Base-by-base conservation (phyloP, 2,329 filamentous ascomycete genomes). In the Emmonsiellopsis sp. region DNA sequence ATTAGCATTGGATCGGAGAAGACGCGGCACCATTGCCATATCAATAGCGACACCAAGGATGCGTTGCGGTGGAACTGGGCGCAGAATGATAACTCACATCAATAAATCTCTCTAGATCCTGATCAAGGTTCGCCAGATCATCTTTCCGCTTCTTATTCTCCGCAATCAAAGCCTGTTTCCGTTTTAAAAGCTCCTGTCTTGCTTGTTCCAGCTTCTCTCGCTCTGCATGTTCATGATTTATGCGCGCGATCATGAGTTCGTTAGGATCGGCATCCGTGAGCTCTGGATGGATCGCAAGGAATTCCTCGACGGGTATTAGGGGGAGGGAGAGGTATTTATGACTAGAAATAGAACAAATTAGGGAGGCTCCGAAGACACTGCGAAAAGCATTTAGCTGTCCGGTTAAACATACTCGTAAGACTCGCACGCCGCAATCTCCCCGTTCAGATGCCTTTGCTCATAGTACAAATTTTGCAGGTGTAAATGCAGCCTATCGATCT, bases 401-500 rank as follows among this genome's bases (percentile, higher is more conserved):
- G 30, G 26, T 53, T 44, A 26, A 10, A 80, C 87, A 57, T 74
- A 95, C 89, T 95, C 88, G 63, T 94, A 96, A 50, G 85, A 86
- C 67, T 95, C 88, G 69, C 93, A 97, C 7, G 88, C 89, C 0
- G 82, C 77, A 57, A 98, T 97, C 72, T 98, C 93, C 48, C 88
- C 88, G 59, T 87, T 83, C 52, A 98, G 75, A 70, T 96, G 90
- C 52, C 89, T 79, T 73, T 97, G 91, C 70, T 98, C 92, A 66
- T 98, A 98, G 69, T 93, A 94, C 7, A 98, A 75, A 65, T 98
- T 98, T 71, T 97, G 92, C 53, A 98, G 78, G 65, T 95, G 88
- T 38, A 98, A 78, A 67, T 97, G 91, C 57, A 98, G 77, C 49
- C 85, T 83, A 67, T 98, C 93, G 59, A 97, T 89, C 71, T 95